Base-by-base conservation (phyloP, 306 rosid species). In the Cucumis melo region DNA sequence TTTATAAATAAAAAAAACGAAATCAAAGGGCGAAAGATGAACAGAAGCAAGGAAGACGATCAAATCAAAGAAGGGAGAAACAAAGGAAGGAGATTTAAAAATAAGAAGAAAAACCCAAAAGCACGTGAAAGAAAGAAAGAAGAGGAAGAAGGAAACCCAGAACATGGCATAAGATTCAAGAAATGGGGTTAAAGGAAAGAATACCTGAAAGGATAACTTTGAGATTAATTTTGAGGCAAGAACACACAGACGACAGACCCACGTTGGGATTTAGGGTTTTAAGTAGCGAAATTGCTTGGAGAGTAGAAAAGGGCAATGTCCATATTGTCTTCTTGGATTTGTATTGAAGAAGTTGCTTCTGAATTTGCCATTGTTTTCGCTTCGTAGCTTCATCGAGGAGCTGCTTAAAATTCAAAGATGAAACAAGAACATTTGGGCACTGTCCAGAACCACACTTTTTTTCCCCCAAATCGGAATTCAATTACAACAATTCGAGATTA, bases 151-250 rank as follows among this genome's bases (percentile, higher is more conserved):
- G 62, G 21, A 50, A 73, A 51, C 61, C 38, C 27, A 17, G 17
- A 50, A 3, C 36, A 32, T 19, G 77, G 62, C 6, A 73, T 72
- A 50, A 51, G 77, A 73, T 51, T 51, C 61, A 73, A 73, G 77
- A 55, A 73, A 71, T 50, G 77, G 62, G 8, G 10, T 50, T 50
- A 51, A 73, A 73, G 77, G 27, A 73, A 73, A 73, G 77, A 73
- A 73, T 73, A 73, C 77, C 77, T 32, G 21, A 16, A 51, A 51
- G 21, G n/a, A 27, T 27, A 71, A 48, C 58, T 71, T 71, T 48
- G 14, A 6, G 41, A 71, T 23, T 14, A 7, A 15, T 44, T 21
- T 71, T 44, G n/a, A 68, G 56, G 38, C 12, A 42, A 5, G 56
- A 42, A 68, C 74, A 68, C 74, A 42, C 7, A 50, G 36, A 27